Base-by-base conservation (phyloP, 1,284 basidiomycete species). In the Gymnopus androsaceus region DNA sequence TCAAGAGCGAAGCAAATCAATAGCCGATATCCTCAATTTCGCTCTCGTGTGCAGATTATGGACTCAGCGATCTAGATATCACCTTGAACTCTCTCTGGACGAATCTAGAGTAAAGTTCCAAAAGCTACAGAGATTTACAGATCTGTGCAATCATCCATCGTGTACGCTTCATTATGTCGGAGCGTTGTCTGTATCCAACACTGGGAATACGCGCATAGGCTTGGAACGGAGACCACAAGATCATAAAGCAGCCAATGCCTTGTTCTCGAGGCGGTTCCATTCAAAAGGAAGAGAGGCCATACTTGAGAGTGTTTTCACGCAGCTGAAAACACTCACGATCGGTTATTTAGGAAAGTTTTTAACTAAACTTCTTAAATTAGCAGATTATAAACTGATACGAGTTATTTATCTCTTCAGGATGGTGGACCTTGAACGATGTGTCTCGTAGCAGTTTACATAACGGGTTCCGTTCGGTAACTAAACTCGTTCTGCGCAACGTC, bases 361-460 rank as follows among this genome's bases (percentile, higher is more conserved):
- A n/a, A n/a, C n/a, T n/a, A n/a, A n/a, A n/a, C n/a, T n/a, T n/a
- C n/a, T n/a, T n/a, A n/a, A n/a, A n/a, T n/a, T n/a, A n/a, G n/a
- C n/a, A n/a, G n/a, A n/a, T n/a, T n/a, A n/a, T n/a, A n/a, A n/a
- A n/a, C n/a, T n/a, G n/a, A n/a, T n/a, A n/a, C n/a, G n/a, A n/a
- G n/a, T n/a, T n/a, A n/a, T n/a, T n/a, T n/a, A n/a, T n/a, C n/a
- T n/a, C n/a, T n/a, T n/a, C n/a, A n/a, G n/a, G 51, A 15, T 53
- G 51, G 51, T 53, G 51, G 51, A 45, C 51, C 28, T 14, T 53
- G 40, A 53, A 46, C 8, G 33, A 45, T 19, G 34, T 12, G 3
- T 30, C 51, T 15, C 41, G 41, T 6, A 34, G n/a, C 8, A 53
- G 51, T 37, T 12, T 53, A 9, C 19, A 36, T 8, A 36, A 34